phyloP scores from a whole-genome alignment of 2,329 filamentous ascomycete genomes.

The Spiromastix sp. region DNA sequence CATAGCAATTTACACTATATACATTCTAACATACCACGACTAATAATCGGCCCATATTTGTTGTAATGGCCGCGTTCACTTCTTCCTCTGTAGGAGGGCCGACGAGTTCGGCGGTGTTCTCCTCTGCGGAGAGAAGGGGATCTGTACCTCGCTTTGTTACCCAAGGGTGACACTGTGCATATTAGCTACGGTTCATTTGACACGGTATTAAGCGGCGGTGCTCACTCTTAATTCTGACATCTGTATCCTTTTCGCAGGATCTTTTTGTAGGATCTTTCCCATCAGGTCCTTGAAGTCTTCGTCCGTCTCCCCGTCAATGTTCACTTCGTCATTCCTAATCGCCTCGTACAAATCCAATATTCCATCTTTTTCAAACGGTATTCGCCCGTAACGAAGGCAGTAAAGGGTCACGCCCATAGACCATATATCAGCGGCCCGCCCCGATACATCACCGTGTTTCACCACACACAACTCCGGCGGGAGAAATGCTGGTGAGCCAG shows the following conservation, averaged over 20 bases:
- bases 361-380: constrained; percentile 72
- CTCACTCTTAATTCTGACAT: constrained; percentile 75
- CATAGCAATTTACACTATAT: constrained; percentile 19
- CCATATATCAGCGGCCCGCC: constrained; percentile 90
- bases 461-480: constrained; percentile 84
- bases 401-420: constrained; percentile 95
- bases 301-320: constrained; percentile 54
- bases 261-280: constrained; percentile 64
- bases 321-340: constrained; percentile 61
- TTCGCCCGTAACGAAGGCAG: constrained; percentile 76
- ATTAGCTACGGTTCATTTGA: constrained; percentile 7
- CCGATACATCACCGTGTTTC: constrained; percentile 78
- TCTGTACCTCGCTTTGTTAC: constrained; percentile 74
- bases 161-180: constrained; percentile 72
- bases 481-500: constrained; percentile 88
- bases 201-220: constrained; percentile 7
- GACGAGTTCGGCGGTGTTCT: constrained; percentile 74
- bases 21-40: constrained; percentile 51
- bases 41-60: constrained; percentile 75
- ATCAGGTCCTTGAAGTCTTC: constrained; percentile 67
- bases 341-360: constrained; percentile 83
- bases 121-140: constrained; percentile 65
- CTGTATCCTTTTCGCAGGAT: constrained; percentile 69
- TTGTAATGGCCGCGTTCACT: constrained; percentile 80
- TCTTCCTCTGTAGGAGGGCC: constrained; percentile 83